Conservation (phyloP, 2,329 filamentous ascomycete species). For the Trichoderma brevicompactum region DNA sequence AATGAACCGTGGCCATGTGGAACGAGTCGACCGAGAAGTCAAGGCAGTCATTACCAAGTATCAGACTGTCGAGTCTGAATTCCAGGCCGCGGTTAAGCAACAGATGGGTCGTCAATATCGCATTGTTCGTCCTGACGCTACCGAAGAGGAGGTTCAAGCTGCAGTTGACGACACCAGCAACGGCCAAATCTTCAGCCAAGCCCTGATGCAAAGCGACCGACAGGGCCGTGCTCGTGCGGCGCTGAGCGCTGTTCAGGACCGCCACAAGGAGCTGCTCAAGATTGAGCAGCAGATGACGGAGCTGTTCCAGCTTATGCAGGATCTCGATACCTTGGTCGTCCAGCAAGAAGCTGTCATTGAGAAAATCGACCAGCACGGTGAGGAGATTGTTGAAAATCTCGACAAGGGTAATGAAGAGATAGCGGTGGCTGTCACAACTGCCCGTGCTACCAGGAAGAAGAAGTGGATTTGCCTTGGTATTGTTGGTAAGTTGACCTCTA, state of each 20-base stretch:
- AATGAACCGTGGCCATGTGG: constrained; percentile 79
- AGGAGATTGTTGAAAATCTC: constrained; percentile 83
- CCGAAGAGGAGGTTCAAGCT: constrained; percentile 75
- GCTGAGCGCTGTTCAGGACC: constrained; percentile 77
- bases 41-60: constrained; percentile 82
- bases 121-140: constrained; percentile 83
- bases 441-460: constrained; percentile 81
- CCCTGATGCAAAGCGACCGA: constrained; percentile 79
- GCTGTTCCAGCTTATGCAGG: constrained; percentile 83
- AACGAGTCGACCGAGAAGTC: constrained; percentile 76
- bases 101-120: constrained; percentile 89
- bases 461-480: constrained; percentile 96
- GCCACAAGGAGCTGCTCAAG: constrained; percentile 86
- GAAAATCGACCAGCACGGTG: constrained; percentile 83
- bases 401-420: constrained; percentile 86
- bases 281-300: constrained; percentile 91
- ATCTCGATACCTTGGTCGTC: constrained; percentile 83
- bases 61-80: constrained; percentile 78
- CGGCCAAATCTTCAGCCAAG: constrained; percentile 85
- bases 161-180: constrained; percentile 74
- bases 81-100: constrained; percentile 77
- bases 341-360: constrained; percentile 82
- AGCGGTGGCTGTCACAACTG: constrained; percentile 78
- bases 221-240: constrained; percentile 80
- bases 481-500: constrained; percentile 52